Evolutionary conservation across 2,329 filamentous ascomycete species (phyloP).

Genomic region (Tolypocladium inflatum): DNA sequence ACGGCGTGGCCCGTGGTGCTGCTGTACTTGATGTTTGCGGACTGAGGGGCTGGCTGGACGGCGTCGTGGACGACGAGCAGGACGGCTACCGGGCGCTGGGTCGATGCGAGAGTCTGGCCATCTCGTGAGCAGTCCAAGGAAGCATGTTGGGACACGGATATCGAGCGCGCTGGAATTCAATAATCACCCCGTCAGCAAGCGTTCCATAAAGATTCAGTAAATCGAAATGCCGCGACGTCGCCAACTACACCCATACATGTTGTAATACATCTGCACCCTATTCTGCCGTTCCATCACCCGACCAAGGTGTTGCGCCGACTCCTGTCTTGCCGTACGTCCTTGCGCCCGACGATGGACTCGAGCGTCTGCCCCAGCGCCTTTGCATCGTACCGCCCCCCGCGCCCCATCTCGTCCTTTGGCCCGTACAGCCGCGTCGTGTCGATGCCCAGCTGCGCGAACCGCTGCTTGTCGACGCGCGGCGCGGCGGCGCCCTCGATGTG

Average conservation of each 20-base stretch:
- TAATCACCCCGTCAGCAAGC: background rate
- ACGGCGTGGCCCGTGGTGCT: conserved; percentile 26
- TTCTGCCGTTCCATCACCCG: conserved; percentile 10
- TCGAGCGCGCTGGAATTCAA: background rate
- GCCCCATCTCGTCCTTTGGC: conserved; percentile 34
- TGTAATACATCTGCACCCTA: background rate
- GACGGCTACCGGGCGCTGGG: no score
- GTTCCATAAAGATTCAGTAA: background rate
- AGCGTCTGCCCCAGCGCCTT: conserved; percentile 65
- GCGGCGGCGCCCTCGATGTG: conserved; percentile 64
- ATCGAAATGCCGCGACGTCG: no score
- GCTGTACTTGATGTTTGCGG: conserved; percentile 18
- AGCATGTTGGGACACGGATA: no score
- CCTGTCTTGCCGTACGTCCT: conserved; percentile 24
- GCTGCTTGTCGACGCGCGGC: conserved; percentile 59
- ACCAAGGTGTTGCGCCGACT: conserved; percentile 36
- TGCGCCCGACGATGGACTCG: conserved; percentile 63
- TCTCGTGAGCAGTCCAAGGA: background rate
- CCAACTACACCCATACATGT: background rate
- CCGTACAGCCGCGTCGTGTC: conserved; percentile 72
- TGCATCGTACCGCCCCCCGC: conserved; percentile 60
- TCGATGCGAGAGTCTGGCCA: no score
- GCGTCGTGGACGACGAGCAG: no score
- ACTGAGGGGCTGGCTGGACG: background rate
- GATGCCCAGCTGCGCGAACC: conserved; percentile 59